A percentile compares a stretch with the other conserved stretches of the same genome.
phyloP scores from a whole-genome alignment of 306 rosid genomes.

The Carpinus viminea region DNA sequence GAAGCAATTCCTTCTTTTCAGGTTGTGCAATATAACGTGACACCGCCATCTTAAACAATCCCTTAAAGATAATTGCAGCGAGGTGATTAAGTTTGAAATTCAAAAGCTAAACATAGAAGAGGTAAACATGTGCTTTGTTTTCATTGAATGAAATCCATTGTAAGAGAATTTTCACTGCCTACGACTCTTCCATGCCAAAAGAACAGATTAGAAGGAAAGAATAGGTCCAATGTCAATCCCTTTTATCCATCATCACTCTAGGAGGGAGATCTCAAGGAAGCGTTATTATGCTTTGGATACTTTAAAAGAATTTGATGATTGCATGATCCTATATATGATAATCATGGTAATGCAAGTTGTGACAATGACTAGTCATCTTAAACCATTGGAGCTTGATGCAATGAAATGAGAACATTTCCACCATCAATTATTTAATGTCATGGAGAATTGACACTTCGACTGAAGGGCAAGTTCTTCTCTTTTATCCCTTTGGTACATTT shows the following conservation, averaged over 20 bases:
- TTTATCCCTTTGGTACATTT: neutral
- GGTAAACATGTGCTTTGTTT: neutral
- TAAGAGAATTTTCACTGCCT: neutral
- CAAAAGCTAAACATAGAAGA: slow-evolving; percentile 9
- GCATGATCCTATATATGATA: too few relatives aligned
- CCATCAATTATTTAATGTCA: too few relatives aligned
- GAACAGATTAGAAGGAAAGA: neutral
- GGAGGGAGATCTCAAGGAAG: neutral
- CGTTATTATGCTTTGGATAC: neutral
- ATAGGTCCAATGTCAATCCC: too few relatives aligned
- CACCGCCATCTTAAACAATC: slow-evolving; percentile 62
- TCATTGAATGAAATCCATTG: neutral
- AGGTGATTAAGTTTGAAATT: slow-evolving; percentile 20
- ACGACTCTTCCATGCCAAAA: neutral
- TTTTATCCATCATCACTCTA: neutral
- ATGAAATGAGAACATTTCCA: too few relatives aligned
- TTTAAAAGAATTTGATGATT: neutral
- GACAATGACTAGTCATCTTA: neutral
- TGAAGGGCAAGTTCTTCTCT: neutral
- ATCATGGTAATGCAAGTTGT: neutral
- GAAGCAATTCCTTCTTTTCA: slow-evolving; percentile 79
- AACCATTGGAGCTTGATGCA: neutral
- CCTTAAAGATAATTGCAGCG: slow-evolving; percentile 43
- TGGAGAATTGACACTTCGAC: too few relatives aligned
- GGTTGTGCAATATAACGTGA: slow-evolving; percentile 70